Base-by-base conservation (phyloP, 1,139 yeast genomes). In the Candida gigantensis region DNA sequence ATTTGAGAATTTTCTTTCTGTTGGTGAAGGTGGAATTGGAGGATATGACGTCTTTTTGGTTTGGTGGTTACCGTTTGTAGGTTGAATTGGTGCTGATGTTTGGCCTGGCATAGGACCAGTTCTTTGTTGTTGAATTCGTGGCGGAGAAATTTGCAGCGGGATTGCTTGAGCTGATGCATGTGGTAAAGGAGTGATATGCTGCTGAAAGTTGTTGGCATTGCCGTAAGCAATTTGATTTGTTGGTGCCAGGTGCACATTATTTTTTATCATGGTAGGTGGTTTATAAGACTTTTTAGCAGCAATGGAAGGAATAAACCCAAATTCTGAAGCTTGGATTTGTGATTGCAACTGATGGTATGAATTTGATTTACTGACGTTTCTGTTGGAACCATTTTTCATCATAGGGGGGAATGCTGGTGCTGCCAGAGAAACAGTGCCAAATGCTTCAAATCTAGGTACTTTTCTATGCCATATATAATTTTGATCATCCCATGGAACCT, bases 391-490 rank as follows among this genome's bases (percentile, higher is more conserved):
- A 11, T 62, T 61, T 39, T 66, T 70, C 24, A 70, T 32, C 1
- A 64, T 55, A 2, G 69, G 69, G n/a, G 62, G 55, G 45, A 58
- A 40, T 6, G 55, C 47, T 13, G 41, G 30, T 24, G n/a, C n/a
- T n/a, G 49, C 39, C 1, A 72, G 68, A 32, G 57, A 57, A 5
- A 30, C 27, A 1, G 81, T 62, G 33, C 77, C 77, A 55, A 81
- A 88, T 5, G 72, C 72, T 44, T 71, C 77, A 40, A 71, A 68
- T 35, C 73, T 50, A 0, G 77, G 77, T 2, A 68, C 76, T 39
- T 68, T 68, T n/a, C 74, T 48, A 20, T 60, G 60, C 77, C 77
- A 71, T 20, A 71, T 65, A 39, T 52, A 69, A 31, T 52, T 60
- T 18, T 60, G 55, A 43, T 70, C 74, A 34, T 65, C 58, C 77